Evolutionary conservation across 768 basidiomycete species (phyloP).

Genomic region (Agrocybe chaxingu): DNA sequence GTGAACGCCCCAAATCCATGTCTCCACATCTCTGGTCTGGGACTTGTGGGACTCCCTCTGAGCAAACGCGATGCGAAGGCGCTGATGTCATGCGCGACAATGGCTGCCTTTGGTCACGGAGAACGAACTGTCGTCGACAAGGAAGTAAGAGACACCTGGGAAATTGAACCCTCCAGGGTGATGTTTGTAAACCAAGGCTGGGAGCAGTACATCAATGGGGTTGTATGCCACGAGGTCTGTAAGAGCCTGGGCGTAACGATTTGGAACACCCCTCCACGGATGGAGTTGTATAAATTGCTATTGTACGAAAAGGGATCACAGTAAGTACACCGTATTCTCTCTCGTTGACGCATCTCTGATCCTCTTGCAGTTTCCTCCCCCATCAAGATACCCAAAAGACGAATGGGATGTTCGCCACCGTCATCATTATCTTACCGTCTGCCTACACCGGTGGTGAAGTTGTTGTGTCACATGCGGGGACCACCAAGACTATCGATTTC

Average conservation of each 20-base stretch:
- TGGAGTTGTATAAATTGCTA: slow-evolving; percentile 45
- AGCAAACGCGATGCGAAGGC: slow-evolving; percentile 33
- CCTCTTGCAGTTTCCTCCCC: slow-evolving; percentile 30
- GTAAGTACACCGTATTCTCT: slow-evolving; percentile 26
- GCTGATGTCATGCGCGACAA: slow-evolving; percentile 30
- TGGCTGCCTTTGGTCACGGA: slow-evolving; percentile 47
- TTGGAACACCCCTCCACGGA: slow-evolving; percentile 23
- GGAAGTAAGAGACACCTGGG: slow-evolving; percentile 47
- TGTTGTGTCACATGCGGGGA: slow-evolving; percentile 35
- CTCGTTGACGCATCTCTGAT: not conserved
- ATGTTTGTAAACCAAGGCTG: slow-evolving; percentile 40
- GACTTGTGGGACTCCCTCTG: slow-evolving; percentile 42
- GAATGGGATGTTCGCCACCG: slow-evolving; percentile 45
- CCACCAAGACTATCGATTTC: slow-evolving; percentile 32
- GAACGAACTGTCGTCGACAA: slow-evolving; percentile 40
- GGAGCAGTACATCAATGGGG: slow-evolving; percentile 31
- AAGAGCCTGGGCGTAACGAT: slow-evolving; percentile 32
- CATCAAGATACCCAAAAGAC: slow-evolving; percentile 49
- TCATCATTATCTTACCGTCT: slow-evolving; percentile 44
- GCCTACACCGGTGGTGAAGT: slow-evolving; percentile 44
- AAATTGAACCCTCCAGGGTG: slow-evolving; percentile 38
- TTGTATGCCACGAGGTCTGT: slow-evolving; percentile 28
- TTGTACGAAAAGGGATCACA: slow-evolving; percentile 48
- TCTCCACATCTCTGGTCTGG: slow-evolving; percentile 32
- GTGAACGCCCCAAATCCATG: slow-evolving; percentile 37